Evolutionary conservation across 2,329 filamentous ascomycete species (phyloP).

Genomic region (Aspergillus proliferans): DNA sequence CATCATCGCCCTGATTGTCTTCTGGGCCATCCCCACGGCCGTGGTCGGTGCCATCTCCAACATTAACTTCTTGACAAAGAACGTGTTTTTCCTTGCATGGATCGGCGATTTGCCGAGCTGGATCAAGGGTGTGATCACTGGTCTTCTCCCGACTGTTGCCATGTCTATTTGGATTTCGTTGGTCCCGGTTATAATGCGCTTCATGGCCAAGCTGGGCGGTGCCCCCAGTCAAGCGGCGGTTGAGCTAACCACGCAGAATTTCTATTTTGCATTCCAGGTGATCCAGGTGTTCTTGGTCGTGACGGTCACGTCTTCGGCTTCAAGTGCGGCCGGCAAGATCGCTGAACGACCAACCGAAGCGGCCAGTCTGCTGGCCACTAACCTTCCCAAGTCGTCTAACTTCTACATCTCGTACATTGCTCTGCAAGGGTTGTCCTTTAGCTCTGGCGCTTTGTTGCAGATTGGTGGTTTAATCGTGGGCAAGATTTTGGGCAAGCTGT

Average conservation of each 20-base stretch:
- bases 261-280: conserved; percentile 67
- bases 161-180: conserved; percentile 80
- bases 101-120: conserved; percentile 61
- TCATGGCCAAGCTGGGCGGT: conserved; percentile 72
- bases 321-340: conserved; percentile 60
- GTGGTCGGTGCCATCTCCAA: conserved; percentile 83
- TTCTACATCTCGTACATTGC: conserved; percentile 96
- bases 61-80: conserved; percentile 60
- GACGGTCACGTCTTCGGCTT: conserved; percentile 74
- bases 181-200: conserved; percentile 73
- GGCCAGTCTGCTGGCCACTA: conserved; percentile 61
- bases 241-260: conserved; percentile 84
- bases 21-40: conserved; percentile 74
- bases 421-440: conserved; percentile 78
- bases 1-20: conserved; percentile 71
- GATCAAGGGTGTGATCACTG: conserved; percentile 78
- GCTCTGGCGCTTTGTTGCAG: conserved; percentile 68
- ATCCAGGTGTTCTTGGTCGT: conserved; percentile 87
- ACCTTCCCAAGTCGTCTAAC: conserved; percentile 78
- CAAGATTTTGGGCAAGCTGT: conserved; percentile 64
- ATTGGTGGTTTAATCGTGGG: conserved; percentile 67
- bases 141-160: conserved; percentile 72
- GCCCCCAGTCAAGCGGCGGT: conserved; percentile 72
- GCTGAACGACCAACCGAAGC: conserved; percentile 56
- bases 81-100: conserved; percentile 65